These are phyloP conservation scores for Durio zibethinus DNA, from an alignment of 345 rosid species.

Conservation along the genomic window DNA sequence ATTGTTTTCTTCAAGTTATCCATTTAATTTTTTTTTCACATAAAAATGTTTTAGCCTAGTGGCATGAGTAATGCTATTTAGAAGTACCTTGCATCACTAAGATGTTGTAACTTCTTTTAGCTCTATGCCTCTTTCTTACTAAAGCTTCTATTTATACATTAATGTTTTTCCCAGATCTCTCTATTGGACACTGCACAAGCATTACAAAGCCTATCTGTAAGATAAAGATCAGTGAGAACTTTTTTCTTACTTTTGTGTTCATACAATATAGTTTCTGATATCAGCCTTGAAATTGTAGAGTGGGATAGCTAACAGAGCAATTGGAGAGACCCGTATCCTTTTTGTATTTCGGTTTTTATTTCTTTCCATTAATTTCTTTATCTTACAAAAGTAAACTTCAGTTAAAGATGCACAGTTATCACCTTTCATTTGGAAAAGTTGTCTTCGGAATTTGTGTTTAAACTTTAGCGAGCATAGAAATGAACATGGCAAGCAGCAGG, in stretches of 20 bases:
- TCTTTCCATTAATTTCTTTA: not conserved
- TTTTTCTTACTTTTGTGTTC: constrained; percentile 6
- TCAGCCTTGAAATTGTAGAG: constrained; percentile 43
- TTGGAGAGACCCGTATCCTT: constrained; percentile 95
- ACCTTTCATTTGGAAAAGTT: not conserved
- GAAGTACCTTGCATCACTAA: not conserved
- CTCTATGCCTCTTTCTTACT: constrained; percentile 1
- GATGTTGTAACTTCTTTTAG: not conserved
- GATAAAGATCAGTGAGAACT: constrained; percentile 21
- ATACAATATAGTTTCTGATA: constrained; percentile 26
- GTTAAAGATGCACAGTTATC: not conserved
- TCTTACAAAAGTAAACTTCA: not conserved
- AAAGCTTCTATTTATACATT: constrained; percentile 5
- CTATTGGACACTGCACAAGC: constrained; percentile 56
- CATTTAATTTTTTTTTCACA: not conserved
- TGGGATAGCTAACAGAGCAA: constrained; percentile 78
- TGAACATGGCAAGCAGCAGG: constrained; percentile 93
- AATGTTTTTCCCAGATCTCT: constrained; percentile 38
- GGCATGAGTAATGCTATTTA: not conserved
- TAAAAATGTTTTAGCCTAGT: not conserved
- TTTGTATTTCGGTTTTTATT: constrained; percentile 9
- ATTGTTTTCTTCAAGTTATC: not conserved
- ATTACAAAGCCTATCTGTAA: constrained; percentile 64
- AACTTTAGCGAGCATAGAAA: constrained; percentile 50
- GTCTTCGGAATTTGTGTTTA: constrained; percentile 19